Evolutionary conservation across 768 basidiomycete species (phyloP).

Genomic region (Cubamyces sp.): DNA sequence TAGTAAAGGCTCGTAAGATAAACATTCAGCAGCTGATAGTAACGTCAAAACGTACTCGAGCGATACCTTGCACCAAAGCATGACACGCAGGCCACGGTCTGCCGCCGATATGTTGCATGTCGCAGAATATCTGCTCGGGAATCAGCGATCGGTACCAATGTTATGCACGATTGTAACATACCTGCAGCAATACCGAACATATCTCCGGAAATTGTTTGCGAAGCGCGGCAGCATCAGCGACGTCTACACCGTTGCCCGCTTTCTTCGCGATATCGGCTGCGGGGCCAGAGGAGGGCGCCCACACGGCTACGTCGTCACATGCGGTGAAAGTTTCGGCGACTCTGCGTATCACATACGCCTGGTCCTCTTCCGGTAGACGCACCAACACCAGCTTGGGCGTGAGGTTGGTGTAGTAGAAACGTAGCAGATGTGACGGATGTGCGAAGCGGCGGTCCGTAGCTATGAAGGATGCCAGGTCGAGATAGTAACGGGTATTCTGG

Average conservation of each 20-base stretch:
- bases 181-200: constrained; percentile 52
- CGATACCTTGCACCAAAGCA: constrained; percentile 49
- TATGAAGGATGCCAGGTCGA: constrained; percentile 51
- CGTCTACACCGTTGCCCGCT: constrained; percentile 22
- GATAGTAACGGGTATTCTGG: constrained; percentile 44
- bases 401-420: constrained; percentile 52
- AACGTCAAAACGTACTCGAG: constrained; percentile 37
- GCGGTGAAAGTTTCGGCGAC: constrained; percentile 49
- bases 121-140: constrained; percentile 38
- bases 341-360: constrained; percentile 48
- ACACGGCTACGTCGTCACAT: constrained; percentile 35
- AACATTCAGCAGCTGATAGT: too few species aligned
- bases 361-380: constrained; percentile 48
- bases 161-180: constrained; percentile 30
- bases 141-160: neutral
- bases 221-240: constrained; percentile 37
- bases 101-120: constrained; percentile 33
- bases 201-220: constrained; percentile 56
- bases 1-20: constrained; percentile 20
- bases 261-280: constrained; percentile 9
- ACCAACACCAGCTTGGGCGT: constrained; percentile 51
- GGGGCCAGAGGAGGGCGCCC: constrained; percentile 8
- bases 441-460: constrained; percentile 46
- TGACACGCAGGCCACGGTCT: constrained; percentile 43
- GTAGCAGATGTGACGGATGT: constrained; percentile 51